Percentiles rank a stretch among this genome's conserved stretches.
Conservation (phyloP, 192 early-diverging fungal genomes). For the Obelidium mucronatum region DNA sequence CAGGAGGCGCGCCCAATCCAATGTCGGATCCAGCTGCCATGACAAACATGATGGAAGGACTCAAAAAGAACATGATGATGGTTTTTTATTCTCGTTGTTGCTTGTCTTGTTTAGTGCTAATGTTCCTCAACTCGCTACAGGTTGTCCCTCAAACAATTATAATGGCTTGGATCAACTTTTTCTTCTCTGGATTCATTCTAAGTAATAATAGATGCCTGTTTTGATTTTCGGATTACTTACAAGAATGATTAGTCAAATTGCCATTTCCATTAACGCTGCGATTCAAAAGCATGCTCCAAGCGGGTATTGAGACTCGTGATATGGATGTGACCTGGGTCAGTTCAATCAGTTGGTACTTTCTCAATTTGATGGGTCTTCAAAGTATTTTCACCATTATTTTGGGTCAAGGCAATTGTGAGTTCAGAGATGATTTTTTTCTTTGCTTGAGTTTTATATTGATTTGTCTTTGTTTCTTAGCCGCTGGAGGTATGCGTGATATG, state of each 20-base stretch:
- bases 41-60: slow-evolving; percentile 96
- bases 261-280: slow-evolving; percentile 96
- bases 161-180: slow-evolving; percentile 99
- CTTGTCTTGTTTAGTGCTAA: too few relatives aligned
- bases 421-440: neutral
- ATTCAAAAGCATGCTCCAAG: slow-evolving; percentile 98
- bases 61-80: slow-evolving; percentile 98
- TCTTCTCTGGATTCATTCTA: slow-evolving; percentile 97
- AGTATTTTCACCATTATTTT: slow-evolving; percentile 92
- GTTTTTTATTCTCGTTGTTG: too few relatives aligned
- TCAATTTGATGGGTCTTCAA: slow-evolving; percentile 94
- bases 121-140: too few relatives aligned
- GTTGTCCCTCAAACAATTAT: slow-evolving; percentile 98
- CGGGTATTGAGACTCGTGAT: slow-evolving; percentile 91
- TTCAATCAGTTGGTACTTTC: slow-evolving; percentile 97
- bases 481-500: slow-evolving; percentile 88
- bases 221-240: neutral
- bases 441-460: neutral
- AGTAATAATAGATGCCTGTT: slow-evolving; percentile 56
- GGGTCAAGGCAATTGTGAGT: slow-evolving; percentile 84
- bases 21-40: slow-evolving; percentile 93
- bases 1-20: slow-evolving; percentile 73
- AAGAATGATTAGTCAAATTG: slow-evolving; percentile 75
- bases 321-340: slow-evolving; percentile 99
- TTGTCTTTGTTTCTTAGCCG: slow-evolving; percentile 53